Conservation (phyloP, 495 filamentous ascomycete species). For the Hypoxylon subgilvum region DNA sequence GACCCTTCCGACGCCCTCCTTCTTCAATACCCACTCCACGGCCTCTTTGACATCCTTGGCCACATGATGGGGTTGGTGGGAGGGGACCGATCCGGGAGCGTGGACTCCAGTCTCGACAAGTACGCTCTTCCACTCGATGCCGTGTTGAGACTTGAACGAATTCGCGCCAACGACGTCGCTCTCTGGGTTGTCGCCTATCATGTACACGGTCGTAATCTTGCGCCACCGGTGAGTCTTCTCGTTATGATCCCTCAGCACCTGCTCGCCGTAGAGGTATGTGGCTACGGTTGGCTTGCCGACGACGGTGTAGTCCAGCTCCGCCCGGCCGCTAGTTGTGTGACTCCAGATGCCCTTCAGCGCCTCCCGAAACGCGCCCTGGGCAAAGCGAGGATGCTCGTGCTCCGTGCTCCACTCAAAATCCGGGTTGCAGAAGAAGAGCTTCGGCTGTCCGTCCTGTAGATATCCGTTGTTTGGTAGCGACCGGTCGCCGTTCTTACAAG, state of each 20-base stretch:
- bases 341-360: conserved; percentile 73
- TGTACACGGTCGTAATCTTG: conserved; percentile 70
- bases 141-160: conserved; percentile 61
- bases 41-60: conserved; percentile 46
- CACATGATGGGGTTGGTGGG: conserved; percentile 38
- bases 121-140: conserved; percentile 72
- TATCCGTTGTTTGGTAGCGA: conserved; percentile 70
- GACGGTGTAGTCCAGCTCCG: conserved; percentile 63
- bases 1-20: conserved; percentile 23
- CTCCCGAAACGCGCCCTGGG: conserved; percentile 80
- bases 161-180: conserved; percentile 82
- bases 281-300: conserved; percentile 76
- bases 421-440: conserved; percentile 79
- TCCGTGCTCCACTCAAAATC: conserved; percentile 80
- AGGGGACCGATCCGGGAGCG: conserved; percentile 31
- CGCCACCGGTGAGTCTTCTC: conserved; percentile 52
- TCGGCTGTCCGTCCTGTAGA: conserved; percentile 72
- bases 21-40: conserved; percentile 45
- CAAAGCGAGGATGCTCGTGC: conserved; percentile 77
- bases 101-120: conserved; percentile 68
- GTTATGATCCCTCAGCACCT: conserved; percentile 64
- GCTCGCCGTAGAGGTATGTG: conserved; percentile 79
- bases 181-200: conserved; percentile 87
- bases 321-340: conserved; percentile 61
- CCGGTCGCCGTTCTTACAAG: conserved; percentile 53